Conservation (phyloP, 345 rosid genomes). For the thale cress (Arabidopsis thaliana) region TAIR10.1 NC_003070.9:18469501-18470000, state of each 20-base stretch:
- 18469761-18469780: not conserved
- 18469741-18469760: not conserved
- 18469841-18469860: not conserved
- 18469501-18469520: no score
- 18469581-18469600: no score
- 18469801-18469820: constrained; percentile 33
- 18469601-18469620: no score
- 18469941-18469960: constrained; percentile 31
- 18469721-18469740: not conserved
- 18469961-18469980: constrained; percentile 32
- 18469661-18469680: not conserved
- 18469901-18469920: constrained; percentile 15
- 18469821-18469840: constrained; percentile 6
- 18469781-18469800: constrained; percentile 14
- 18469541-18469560: no score
- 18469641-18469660: not conserved
- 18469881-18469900: constrained; percentile 38
- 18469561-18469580: no score
- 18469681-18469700: not conserved
- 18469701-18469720: not conserved
- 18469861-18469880: not conserved
- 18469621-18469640: no score
- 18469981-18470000: constrained; percentile 39
- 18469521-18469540: no score
- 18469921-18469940: constrained; percentile 33